A percentile compares a stretch with the other conserved stretches of the same genome.
Evolutionary conservation across 1,284 basidiomycete species (phyloP).

Genomic region (Phellopilus nigrolimitatus): DNA sequence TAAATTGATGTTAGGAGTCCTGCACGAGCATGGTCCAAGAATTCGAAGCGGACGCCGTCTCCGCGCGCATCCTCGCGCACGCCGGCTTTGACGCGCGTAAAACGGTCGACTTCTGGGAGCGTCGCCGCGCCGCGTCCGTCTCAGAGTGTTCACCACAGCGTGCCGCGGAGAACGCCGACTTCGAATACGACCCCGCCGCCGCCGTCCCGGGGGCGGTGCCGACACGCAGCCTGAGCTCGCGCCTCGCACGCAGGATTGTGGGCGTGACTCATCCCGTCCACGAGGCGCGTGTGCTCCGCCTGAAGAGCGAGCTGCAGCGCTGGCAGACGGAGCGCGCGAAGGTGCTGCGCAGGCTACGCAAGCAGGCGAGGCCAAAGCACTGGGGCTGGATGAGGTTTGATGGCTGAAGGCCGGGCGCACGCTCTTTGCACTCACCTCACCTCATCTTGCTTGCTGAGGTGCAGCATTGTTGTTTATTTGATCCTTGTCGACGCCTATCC

Average conservation of each 20-base stretch:
- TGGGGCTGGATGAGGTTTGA: neutral
- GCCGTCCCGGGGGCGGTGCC: neutral
- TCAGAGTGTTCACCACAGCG: slow-evolving; percentile 37
- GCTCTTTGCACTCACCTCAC: too few relatives aligned
- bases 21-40: slow-evolving; percentile 76
- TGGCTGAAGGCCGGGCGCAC: too few relatives aligned
- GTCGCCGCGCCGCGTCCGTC: slow-evolving; percentile 31
- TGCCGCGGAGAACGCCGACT: slow-evolving; percentile 3
- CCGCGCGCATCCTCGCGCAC: slow-evolving; percentile 78
- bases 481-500: neutral
- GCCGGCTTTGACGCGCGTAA: slow-evolving; percentile 80
- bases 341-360: slow-evolving; percentile 1
- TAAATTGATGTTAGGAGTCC: slow-evolving; percentile 47
- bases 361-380: neutral
- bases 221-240: neutral
- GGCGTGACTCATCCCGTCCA: slow-evolving; percentile 14
- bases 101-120: slow-evolving; percentile 73
- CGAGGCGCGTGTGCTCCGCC: slow-evolving; percentile 15
- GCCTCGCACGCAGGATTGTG: slow-evolving; percentile 16
- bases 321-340: slow-evolving; percentile 17
- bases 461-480: too few relatives aligned
- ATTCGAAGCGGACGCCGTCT: slow-evolving; percentile 87
- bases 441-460: too few relatives aligned
- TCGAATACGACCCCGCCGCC: neutral
- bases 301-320: slow-evolving; percentile 18